phyloP scores from a whole-genome alignment of 306 rosid species.

The Mimosa bimucronata region DNA sequence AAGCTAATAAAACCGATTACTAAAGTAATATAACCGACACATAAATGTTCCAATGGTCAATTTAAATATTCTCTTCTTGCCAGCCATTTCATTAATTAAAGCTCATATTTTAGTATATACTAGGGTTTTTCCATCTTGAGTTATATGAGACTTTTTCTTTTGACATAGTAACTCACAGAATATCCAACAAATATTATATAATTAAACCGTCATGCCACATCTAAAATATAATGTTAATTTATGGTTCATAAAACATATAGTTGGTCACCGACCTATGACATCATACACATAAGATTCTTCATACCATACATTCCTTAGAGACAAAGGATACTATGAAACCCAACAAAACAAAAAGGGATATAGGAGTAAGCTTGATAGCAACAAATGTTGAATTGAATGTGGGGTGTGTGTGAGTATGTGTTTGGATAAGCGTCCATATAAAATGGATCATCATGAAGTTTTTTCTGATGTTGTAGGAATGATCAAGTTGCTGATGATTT shows the following conservation, averaged over 20 bases:
- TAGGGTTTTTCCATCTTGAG: too few species aligned
- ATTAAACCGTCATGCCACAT: too few species aligned
- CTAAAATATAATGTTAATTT: background rate
- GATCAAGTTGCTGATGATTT: background rate
- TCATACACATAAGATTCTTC: conserved; percentile 35
- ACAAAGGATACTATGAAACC: conserved; percentile 39
- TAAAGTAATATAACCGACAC: too few species aligned
- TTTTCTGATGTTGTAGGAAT: background rate
- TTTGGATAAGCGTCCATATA: background rate
- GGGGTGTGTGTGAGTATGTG: conserved; percentile 4
- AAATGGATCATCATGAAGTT: conserved; percentile 6
- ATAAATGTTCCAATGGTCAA: too few species aligned
- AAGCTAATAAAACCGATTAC: too few species aligned
- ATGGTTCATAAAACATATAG: background rate
- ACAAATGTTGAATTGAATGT: background rate
- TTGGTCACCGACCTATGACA: conserved; percentile 45
- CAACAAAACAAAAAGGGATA: conserved; percentile 9
- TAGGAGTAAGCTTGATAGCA: conserved; percentile 22
- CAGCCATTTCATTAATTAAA: too few species aligned
- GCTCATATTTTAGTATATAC: too few species aligned
- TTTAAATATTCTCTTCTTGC: too few species aligned
- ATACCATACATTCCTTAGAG: conserved; percentile 30
- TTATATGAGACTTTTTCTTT: too few species aligned
- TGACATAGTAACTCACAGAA: too few species aligned
- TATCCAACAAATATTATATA: too few species aligned